A percentile compares a stretch with the other conserved stretches of the same genome.
Conservation (phyloP, 208 protist genomes). For the Acanthamoeba castellanii region DNA sequence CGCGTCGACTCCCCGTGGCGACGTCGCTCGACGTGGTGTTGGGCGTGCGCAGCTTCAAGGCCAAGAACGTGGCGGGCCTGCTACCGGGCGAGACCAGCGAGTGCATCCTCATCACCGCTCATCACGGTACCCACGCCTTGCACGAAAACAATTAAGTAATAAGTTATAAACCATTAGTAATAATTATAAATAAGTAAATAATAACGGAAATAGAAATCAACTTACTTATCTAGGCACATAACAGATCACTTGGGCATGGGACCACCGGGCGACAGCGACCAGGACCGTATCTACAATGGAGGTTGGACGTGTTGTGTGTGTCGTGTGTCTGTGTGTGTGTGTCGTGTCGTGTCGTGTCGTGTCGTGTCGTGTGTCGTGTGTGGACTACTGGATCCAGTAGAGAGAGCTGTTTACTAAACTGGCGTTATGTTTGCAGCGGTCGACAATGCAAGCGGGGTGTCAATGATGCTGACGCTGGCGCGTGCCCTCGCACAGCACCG, state of each 20-base stretch:
- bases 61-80: constrained; percentile 10
- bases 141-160: neutral
- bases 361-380: no score
- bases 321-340: no score
- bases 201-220: neutral
- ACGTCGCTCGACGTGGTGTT: constrained; percentile 19
- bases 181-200: neutral
- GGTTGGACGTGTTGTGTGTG: neutral
- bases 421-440: neutral
- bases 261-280: neutral
- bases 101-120: constrained; percentile 26
- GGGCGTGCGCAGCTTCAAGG: neutral
- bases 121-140: neutral
- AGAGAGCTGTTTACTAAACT: no score
- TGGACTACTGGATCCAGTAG: no score
- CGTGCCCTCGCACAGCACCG: neutral
- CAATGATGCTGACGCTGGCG: constrained; percentile 42
- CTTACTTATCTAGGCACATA: no score
- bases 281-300: constrained; percentile 37
- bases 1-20: neutral
- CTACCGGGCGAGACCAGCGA: neutral
- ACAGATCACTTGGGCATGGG: constrained; percentile 10
- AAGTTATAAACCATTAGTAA: neutral
- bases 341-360: no score
- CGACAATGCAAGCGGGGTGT: constrained; percentile 21